Evolutionary conservation across 106 monocot species (phyloP).

Genomic region (Chionographis japonica): DNA sequence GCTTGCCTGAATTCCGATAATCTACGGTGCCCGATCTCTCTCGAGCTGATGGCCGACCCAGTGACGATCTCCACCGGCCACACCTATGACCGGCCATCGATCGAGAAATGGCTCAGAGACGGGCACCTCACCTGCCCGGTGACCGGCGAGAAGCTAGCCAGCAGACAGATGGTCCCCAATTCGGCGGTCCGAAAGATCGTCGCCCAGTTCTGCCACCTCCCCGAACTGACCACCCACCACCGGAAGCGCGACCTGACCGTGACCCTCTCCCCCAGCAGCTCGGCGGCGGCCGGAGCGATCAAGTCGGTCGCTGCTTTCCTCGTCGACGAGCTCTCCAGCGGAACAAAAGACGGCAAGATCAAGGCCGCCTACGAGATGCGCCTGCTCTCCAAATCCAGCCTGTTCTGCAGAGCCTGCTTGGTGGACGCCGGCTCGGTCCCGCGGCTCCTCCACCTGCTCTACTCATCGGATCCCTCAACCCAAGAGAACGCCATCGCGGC

Average conservation of each 20-base stretch:
- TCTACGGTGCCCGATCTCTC: slow-evolving; percentile 75
- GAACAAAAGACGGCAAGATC: slow-evolving; percentile 18
- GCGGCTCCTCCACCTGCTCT: slow-evolving; percentile 51
- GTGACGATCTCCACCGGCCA: slow-evolving; percentile 82
- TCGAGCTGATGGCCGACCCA: slow-evolving; percentile 83
- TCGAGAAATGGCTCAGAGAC: slow-evolving; percentile 58
- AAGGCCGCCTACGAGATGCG: slow-evolving; percentile 61
- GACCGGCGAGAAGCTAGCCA: slow-evolving; percentile 51
- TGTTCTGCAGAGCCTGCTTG: slow-evolving; percentile 52
- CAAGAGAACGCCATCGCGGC: slow-evolving; percentile 63
- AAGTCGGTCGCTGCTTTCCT: slow-evolving; percentile 35
- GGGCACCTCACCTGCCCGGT: slow-evolving; percentile 70
- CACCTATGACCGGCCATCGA: slow-evolving; percentile 84
- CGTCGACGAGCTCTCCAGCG: slow-evolving; percentile 29
- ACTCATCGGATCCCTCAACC: slow-evolving; percentile 36
- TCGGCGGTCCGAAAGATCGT: slow-evolving; percentile 41
- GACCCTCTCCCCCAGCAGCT: slow-evolving; percentile 17
- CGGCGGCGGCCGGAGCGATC: slow-evolving; percentile 30
- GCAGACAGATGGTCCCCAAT: slow-evolving; percentile 57
- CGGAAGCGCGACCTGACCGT: slow-evolving; percentile 18
- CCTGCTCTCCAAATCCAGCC: slow-evolving; percentile 48
- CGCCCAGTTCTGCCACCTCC: slow-evolving; percentile 14
- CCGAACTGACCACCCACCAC: slow-evolving; percentile 6
- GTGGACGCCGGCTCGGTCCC: slow-evolving; percentile 58
- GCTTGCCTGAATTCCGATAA: slow-evolving; percentile 30